Conservation (phyloP, 164 flowering plant genomes). For the grape (Vitis vinifera) region DNA sequence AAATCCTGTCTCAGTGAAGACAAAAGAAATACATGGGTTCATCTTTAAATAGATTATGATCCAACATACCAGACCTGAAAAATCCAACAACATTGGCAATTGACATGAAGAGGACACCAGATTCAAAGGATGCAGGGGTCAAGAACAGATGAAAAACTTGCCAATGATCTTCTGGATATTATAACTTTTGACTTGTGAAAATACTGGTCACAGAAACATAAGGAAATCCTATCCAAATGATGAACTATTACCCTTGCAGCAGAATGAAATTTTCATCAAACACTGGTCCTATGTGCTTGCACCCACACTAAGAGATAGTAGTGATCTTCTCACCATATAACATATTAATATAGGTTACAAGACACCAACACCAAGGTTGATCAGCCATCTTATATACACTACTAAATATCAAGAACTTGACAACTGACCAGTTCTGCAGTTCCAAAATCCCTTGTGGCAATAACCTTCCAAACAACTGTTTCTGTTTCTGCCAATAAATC, state of each 20-base stretch:
- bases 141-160: not conserved
- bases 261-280: not conserved
- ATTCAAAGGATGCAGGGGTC: not conserved
- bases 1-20: not conserved
- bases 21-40: not conserved
- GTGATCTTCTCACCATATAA: too few relatives aligned
- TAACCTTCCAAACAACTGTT: conserved; percentile 19
- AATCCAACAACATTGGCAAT: not conserved
- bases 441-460: conserved; percentile 11
- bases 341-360: not conserved
- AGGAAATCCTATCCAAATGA: not conserved
- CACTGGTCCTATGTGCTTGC: not conserved
- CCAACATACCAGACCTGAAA: not conserved
- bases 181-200: not conserved
- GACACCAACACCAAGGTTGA: not conserved
- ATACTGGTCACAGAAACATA: not conserved
- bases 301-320: too few relatives aligned
- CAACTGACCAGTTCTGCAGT: conserved; percentile 20
- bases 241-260: not conserved
- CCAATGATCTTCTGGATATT: not conserved
- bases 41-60: not conserved
- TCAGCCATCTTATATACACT: not conserved
- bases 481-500: conserved; percentile 12
- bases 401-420: conserved; percentile 19
- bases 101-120: not conserved